Base-by-base conservation (phyloP, 1,139 yeast species). In the Arxiozyma slooffiae region DNA sequence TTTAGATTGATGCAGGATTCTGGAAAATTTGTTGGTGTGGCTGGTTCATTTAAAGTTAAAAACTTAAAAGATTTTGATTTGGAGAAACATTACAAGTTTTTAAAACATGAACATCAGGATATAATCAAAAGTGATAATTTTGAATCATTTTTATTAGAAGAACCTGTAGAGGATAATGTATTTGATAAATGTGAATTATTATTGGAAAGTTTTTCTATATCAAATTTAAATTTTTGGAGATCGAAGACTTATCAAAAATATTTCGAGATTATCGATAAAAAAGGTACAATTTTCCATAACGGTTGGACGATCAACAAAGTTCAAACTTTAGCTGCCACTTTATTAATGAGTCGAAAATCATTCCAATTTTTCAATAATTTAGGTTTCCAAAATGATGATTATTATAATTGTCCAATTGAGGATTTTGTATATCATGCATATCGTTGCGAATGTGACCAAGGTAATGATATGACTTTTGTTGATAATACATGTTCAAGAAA, bases 241-340 rank as follows among this genome's bases (percentile, higher is more conserved):
- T 70, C 80, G 24, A 78, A 82, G 47, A 85, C 86, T 21, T 86
- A 85, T 65, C 66, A 67, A 49, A 73, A 76, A 48, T 86, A 81
- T 67, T 86, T 86, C 60, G 82, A 83, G 34, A 70, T 75, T 60
- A 75, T 86, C 60, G 95, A 86, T 67, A 69, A 77, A 58, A 78
- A 85, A 14, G 95, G 95, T 60, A 95, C 95, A 14, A 85, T 87
- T 69, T 86, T 84, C 70, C 86, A 87, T 65, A 95, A 86, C 68
- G 77, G 95, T 63, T 86, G 95, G 95, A 92, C 95, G 52, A 95
- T 85, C 68, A 95, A 95, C 30, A 94, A 95, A 37, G 81, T 87
- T 44, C 95, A 86, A 64, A 83, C 94, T 6, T 80, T 86, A 59
- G 95, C 90, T 16, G 92, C 82, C 18, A 74, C 89, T 4, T 70